Percentiles rank a stretch among this genome's conserved stretches.
phyloP scores from a whole-genome alignment of 1,139 yeast genomes.

The Blastobotrys petasosporus region DNA sequence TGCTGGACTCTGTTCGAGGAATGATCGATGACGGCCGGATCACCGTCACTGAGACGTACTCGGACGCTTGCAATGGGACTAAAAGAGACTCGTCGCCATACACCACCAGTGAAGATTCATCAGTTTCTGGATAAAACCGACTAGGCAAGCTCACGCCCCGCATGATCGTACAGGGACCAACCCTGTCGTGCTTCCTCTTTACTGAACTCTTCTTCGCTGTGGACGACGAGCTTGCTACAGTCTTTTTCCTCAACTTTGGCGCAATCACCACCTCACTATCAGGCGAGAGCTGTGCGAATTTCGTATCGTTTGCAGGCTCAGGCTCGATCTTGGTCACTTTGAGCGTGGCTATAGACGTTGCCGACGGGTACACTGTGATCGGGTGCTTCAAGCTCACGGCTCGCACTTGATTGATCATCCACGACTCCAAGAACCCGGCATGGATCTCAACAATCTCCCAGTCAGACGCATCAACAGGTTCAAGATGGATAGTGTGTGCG shows the following conservation, averaged over 20 bases:
- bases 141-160: conserved; percentile 59
- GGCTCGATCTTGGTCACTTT: conserved; percentile 60
- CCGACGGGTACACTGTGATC: conserved; percentile 66
- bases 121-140: conserved; percentile 4
- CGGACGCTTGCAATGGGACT: conserved; percentile 34
- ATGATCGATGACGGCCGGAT: conserved; percentile 30
- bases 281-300: conserved; percentile 58
- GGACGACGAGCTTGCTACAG: conserved; percentile 6
- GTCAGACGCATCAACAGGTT: conserved; percentile 71
- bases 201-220: conserved; percentile 12
- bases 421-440: conserved; percentile 69
- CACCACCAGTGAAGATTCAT: conserved; percentile 25
- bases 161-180: conserved; percentile 40
- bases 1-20: conserved; percentile 4
- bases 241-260: conserved; percentile 54
- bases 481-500: conserved; percentile 62
- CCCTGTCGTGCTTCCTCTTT: conserved; percentile 10
- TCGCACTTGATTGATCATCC: conserved; percentile 72
- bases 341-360: conserved; percentile 58
- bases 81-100: conserved; percentile 41
- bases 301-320: conserved; percentile 20
- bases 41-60: conserved; percentile 54
- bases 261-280: conserved; percentile 79
- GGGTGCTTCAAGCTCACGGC: conserved; percentile 59
- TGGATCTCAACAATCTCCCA: conserved; percentile 90